Evolutionary conservation across 257 asterid genomes (phyloP), one percentile per base, ranked within the genome.

Genomic region (Solanum chaucha): DNA sequence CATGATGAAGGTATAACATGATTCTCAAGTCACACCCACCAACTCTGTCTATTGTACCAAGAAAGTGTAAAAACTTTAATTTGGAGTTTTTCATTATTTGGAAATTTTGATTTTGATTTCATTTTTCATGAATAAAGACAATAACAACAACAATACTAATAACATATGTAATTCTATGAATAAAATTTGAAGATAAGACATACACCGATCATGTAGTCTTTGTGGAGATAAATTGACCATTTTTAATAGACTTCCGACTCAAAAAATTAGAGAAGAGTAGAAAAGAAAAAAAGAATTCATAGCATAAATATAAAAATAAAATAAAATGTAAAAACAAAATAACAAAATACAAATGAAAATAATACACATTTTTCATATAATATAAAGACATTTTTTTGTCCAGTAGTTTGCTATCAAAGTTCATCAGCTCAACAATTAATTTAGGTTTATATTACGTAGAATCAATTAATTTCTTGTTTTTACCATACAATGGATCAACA

Each of bases 171-270:
- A 58, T 55, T 55, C 8, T 6, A 55, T 19, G 20, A 17, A 4
- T 46, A 4, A 55, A 17, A 15, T 55, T 17, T 55, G 4, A 5
- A 19, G 20, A 55, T 55, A 36, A 8, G 2, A n/a, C n/a, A 7
- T 64, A 64, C 2, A 1, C 1, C 5, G 1, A 61, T 10, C 0
- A 1, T 2, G 0, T 0, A 2, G 1, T n/a, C 1, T 64, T n/a
- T n/a, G 1, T 64, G 6, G 15, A 64, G 32, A n/a, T 10, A 64
- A 4, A n/a, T 10, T 4, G 1, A n/a, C 0, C 0, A 10, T 64
- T 64, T 61, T 61, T 3, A n/a, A 22, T 22, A 61, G 13, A 61
- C 3, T 9, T 0, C 0, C 0, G 3, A 19, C 2, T 58, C 65
- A 20, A 19, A 58, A 19, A 58, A 11, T 44, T 44, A 44, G 15